Base-by-base conservation (phyloP, 2,329 filamentous ascomycete genomes). In the Epichloe aotearoae region DNA sequence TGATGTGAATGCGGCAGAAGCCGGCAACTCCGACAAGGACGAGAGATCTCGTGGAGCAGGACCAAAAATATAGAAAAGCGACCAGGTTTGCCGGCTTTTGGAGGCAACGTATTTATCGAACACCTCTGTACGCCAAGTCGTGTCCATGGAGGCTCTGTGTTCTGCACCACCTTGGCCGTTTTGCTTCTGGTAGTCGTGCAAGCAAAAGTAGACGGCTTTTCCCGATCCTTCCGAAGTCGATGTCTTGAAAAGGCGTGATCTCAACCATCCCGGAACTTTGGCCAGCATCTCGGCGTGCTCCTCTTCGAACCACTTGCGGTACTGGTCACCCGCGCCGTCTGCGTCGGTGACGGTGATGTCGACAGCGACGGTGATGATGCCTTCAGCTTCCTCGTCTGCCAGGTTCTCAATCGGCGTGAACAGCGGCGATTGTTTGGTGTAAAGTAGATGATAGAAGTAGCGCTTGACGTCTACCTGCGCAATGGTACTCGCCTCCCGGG, bases 51-150 rank as follows among this genome's bases (percentile, higher is more conserved):
- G 76, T 0, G 86, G 81, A 0, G 79, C 86, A 0, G 84, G 77
- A 0, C 87, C 86, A 60, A 95, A 94, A 11, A 84, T 82, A 65
- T 93, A 90, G 64, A 87, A 86, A 55, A 90, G 77, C 36, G 78
- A 72, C 66, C 87, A 93, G 0, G 74, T 73, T 17, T 84, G 74
- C 43, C 80, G 73, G 11, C 67, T 72, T 59, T 78, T 79, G 45
- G 70, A 66, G 20, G 72, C 74, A 11, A 87, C 75, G 14, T 80
- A 74, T 36, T 80, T 76, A 19, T 68, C 65, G 58, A 78, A 76
- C 37, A 88, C 71, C 47, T 80, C 73, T 3, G 73, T 70, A 15
- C 74, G 69, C 77, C 83, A 81, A 1, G 76, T 70, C 1, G 85
- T 88, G 11, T 73, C 69, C 57, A 73, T 79, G 1, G 83, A 75